phyloP scores from a whole-genome alignment of 2,329 filamentous ascomycete genomes.

The Calonectria multiphialidica region DNA sequence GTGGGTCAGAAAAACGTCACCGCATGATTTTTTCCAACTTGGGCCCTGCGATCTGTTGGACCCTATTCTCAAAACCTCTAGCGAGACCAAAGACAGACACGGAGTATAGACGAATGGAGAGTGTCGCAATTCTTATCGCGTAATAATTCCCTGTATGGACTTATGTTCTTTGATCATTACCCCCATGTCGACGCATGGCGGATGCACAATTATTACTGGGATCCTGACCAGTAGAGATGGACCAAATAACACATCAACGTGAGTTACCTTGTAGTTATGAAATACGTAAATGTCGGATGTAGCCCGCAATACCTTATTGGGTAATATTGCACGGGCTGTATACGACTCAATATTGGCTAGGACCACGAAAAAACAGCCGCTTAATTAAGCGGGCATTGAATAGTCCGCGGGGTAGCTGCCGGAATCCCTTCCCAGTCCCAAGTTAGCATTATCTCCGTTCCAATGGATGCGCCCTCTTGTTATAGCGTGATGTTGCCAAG shows the following conservation, averaged over 20 bases:
- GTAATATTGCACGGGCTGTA: background rate
- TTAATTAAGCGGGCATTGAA: background rate
- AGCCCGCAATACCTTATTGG: background rate
- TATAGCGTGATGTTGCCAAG: background rate
- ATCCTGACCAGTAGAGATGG: too few relatives aligned
- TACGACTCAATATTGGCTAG: background rate
- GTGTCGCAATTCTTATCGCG: background rate
- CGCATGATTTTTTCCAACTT: background rate
- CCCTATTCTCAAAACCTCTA: background rate
- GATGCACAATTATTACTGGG: background rate
- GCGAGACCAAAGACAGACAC: background rate
- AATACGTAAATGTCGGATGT: background rate
- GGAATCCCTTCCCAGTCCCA: too few relatives aligned
- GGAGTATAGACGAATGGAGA: background rate
- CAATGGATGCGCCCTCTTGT: background rate
- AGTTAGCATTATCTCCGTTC: background rate
- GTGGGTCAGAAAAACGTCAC: conserved; percentile 6
- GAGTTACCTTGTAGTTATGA: background rate
- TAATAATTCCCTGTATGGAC: background rate
- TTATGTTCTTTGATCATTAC: background rate
- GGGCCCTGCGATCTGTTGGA: background rate
- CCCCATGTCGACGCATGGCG: background rate
- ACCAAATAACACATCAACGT: background rate
- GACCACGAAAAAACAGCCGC: background rate
- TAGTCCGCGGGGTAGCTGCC: background rate